Base-by-base conservation (phyloP, 2,329 filamentous ascomycete species). In the Septoria petroselini region DNA sequence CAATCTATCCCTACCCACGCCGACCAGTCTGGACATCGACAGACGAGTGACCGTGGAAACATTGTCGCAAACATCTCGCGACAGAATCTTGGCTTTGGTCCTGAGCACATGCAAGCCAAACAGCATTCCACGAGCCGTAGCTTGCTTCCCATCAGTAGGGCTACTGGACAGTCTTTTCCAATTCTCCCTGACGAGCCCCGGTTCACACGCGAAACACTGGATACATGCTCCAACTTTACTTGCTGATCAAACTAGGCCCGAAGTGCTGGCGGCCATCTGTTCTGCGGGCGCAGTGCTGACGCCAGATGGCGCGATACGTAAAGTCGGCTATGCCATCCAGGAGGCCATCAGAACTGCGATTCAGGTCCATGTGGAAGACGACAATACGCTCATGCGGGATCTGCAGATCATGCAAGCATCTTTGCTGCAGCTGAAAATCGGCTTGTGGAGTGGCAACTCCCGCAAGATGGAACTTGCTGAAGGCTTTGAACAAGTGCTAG, bases 41-140 rank as follows among this genome's bases (percentile, higher is more conserved):
- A 64, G 70, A n/a, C 63, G 71, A 21, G 69, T 71, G 1, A 70
- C 70, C 4, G 65, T 65, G 33, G 72, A 74, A 48, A 68, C 67
- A 27, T 58, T 75, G 3, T 64, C 67, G 14, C 68, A 69, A 35
- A 69, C 66, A 2, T 70, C 70, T 15, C 67, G 73, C 23, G 85
- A 88, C 64, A 76, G 76, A 39, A 76, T 86, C 1, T 70, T 88
- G 48, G 82, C 78, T 8, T 75, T 86, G 50, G 78, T 87, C 1
- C 69, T 88, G 29, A 74, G 76, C 41, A 81, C 77, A 3, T 83
- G 78, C 58, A 77, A 76, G 39, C 68, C 69, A 0, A 59, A 77
- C 66, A 68, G 76, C 67, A 67, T 76, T 63, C 52, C 76, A 72
- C 41, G 64, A 40, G 78, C 81, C 15, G 79, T 76, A 14, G 77